Evolutionary conservation across 1,139 yeast species (phyloP).

Genomic region (Saccharomycopsis crataegensis): DNA sequence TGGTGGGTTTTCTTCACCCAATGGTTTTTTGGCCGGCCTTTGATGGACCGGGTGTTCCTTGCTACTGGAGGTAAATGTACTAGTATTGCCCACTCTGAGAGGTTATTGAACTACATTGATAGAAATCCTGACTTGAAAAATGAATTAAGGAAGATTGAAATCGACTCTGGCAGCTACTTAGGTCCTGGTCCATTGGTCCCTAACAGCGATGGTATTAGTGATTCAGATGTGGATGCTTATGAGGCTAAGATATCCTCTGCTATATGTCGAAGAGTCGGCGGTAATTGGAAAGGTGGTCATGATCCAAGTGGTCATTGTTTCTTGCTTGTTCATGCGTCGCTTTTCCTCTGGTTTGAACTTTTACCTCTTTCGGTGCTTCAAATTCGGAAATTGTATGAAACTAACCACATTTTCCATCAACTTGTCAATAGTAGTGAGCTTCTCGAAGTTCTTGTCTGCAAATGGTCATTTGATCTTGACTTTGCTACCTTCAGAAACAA

Average conservation of each 20-base stretch:
- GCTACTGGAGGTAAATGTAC: conserved; percentile 78
- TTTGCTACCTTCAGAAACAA: conserved; percentile 20
- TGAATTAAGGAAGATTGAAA: conserved; percentile 8
- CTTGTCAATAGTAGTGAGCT: conserved; percentile 17
- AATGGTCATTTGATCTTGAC: no score
- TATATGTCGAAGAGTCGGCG: conserved; percentile 54
- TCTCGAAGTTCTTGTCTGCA: conserved; percentile 8
- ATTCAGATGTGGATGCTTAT: background rate
- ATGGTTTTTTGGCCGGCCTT: conserved; percentile 81
- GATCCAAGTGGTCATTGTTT: conserved; percentile 96
- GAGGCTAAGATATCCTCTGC: conserved; percentile 30
- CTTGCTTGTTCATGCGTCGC: conserved; percentile 62
- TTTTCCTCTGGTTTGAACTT: conserved; percentile 64
- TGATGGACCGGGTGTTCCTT: conserved; percentile 81
- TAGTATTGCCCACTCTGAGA: conserved; percentile 7
- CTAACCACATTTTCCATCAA: conserved; percentile 20
- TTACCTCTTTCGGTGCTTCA: conserved; percentile 12
- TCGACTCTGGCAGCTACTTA: conserved; percentile 13
- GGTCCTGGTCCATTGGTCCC: conserved; percentile 17
- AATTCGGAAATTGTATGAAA: conserved; percentile 10
- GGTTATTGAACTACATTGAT: conserved; percentile 10
- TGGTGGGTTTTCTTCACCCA: conserved; percentile 87
- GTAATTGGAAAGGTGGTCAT: conserved; percentile 86
- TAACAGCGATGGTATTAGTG: background rate
- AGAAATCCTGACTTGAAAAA: conserved; percentile 6